Evolutionary conservation across 2,329 filamentous ascomycete genomes (phyloP), one percentile per base, ranked within the genome.

Genomic region (Rhytidhysteron rufulum): DNA sequence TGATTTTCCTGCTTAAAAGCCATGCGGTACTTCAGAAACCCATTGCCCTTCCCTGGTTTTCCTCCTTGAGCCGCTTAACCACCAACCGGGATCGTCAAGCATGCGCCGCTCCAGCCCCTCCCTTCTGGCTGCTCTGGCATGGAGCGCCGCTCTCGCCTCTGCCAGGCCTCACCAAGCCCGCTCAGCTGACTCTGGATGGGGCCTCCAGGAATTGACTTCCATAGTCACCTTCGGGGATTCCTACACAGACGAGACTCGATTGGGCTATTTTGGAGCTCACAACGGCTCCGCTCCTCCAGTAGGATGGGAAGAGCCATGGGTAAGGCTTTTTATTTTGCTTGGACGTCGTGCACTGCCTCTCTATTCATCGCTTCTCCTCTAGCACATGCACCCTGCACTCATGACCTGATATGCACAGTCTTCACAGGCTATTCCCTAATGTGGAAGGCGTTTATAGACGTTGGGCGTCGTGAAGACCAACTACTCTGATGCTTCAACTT

Each of bases 151-250:
- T 31, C 39, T 58, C 31, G 51, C 47, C 18, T 45, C 58, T 38
- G 43, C 50, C 31, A 33, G 40, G 31, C 53, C 41, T 8, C 17
- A 47, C 34, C 48, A 50, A 8, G 43, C 44, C 0, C 34, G 45
- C 4, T 36, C 16, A 29, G n/a, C 45, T 10, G 9, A 21, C 17
- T 41, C 44, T 5, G 47, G 41, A 33, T 71, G 68, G 70, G 52
- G 57, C 30, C 47, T 73, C 30, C 63, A 65, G 22, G 68, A 70
- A 27, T 80, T 87, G 56, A 72, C 78, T 20, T 82, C 79, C 36
- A 60, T 88, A 27, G 75, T 88, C 29, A 74, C 80, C 0, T 88
- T 89, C 56, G 85, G 85, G 10, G 83, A 88, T 61, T 87, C 83
- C 62, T 89, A 85, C 55, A 87, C 84, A 1, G 86, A 90, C 55